These are phyloP conservation scores for Ascochyta clinopodiicola DNA, from an alignment of 2,329 filamentous ascomycete species.

Conservation along the genomic window DNA sequence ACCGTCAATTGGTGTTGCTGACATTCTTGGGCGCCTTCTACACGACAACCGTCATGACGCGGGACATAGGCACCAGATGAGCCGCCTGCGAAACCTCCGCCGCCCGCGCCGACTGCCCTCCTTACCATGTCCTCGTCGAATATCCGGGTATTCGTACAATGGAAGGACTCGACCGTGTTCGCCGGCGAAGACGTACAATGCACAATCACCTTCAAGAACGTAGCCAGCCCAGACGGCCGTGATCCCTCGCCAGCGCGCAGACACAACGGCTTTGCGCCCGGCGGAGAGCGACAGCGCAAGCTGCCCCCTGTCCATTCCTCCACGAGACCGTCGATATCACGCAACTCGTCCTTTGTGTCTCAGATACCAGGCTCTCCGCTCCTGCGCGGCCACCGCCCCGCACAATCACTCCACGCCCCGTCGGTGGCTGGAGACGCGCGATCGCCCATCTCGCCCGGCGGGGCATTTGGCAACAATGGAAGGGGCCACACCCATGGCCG, in stretches of 20 bases:
- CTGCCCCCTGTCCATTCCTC: constrained; percentile 47
- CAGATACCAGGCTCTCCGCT: constrained; percentile 35
- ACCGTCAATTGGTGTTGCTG: constrained; percentile 7
- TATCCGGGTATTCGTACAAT: constrained; percentile 94
- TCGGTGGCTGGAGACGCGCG: constrained; percentile 36
- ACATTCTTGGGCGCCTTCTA: constrained; percentile 7
- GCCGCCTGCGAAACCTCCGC: constrained; percentile 32
- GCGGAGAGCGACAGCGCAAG: constrained; percentile 49
- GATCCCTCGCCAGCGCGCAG: constrained; percentile 40
- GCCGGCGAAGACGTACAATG: constrained; percentile 95
- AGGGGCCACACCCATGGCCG: constrained; percentile 50
- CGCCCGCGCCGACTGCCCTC: constrained; percentile 34
- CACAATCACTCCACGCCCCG: constrained; percentile 65
- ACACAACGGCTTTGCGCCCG: constrained; percentile 46
- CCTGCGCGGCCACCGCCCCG: constrained; percentile 69
- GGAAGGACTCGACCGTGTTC: constrained; percentile 93
- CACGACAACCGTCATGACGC: constrained; percentile 37
- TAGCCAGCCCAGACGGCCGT: constrained; percentile 59
- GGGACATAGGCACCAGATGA: constrained; percentile 39
- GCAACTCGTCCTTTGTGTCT: constrained; percentile 45
- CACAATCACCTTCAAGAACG: constrained; percentile 94
- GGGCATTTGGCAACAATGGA: constrained; percentile 33
- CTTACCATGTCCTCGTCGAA: constrained; percentile 59
- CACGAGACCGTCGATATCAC: constrained; percentile 43
- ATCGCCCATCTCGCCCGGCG: constrained; percentile 32